Base-by-base conservation (phyloP, 2,329 filamentous ascomycete genomes). In the Colletotrichum filicis region DNA sequence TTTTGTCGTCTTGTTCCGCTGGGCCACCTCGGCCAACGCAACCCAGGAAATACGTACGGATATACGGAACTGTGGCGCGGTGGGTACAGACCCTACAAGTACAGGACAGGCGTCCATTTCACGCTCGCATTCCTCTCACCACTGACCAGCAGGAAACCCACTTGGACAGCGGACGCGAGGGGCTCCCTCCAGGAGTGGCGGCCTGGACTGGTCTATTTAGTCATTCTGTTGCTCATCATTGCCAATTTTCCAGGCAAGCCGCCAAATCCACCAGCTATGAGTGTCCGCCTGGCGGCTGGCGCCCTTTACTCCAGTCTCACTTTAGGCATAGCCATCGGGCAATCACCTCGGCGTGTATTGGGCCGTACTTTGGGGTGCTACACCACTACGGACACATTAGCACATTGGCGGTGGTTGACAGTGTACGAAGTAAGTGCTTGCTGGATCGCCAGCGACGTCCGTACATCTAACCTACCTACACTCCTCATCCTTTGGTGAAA, bases 151-250 rank as follows among this genome's bases (percentile, higher is more conserved):
- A 49, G 42, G 16, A 49, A 49, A 22, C 46, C 52, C 59, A 49
- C 59, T 26, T 56, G 19, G 19, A 49, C 42, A 3, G 32, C 32
- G 32, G 32, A 35, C 32, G 32, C 19, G 19, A 49, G 19, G 42
- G 12, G 16, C 7, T 49, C 19, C 42, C 42, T n/a, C n/a, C 19
- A 52, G 55, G 37, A 42, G 37, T 42, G 14, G 26, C 42, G 70
- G 66, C 53, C 70, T 73, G 66, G 70, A 73, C 70, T 69, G 70
- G 61, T 64, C 70, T 66, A 73, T 73, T 73, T 69, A 35, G 59
- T 59, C 59, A 69, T 26, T 35, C n/a, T 37, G 58, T 26, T 55
- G 49, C 22, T 53, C 49, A 32, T 53, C 30, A 32, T 55, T 35
- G 32, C 28, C 28, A 30, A 30, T 30, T 35, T 63, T 63, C 59